phyloP scores from a whole-genome alignment of 1,139 yeast species.

The Yamadazyma jaroonii region DNA sequence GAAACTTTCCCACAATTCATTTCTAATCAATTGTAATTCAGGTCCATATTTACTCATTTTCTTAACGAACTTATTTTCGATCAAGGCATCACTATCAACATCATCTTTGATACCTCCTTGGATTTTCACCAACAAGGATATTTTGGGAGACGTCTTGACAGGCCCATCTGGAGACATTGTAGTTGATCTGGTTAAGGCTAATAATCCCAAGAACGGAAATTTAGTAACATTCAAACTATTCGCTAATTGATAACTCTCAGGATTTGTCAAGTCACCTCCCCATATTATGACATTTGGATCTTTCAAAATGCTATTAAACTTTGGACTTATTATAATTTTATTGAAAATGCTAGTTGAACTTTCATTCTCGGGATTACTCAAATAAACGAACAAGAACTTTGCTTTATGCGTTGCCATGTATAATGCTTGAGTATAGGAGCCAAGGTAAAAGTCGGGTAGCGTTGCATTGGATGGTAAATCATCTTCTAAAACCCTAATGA shows the following conservation, averaged over 20 bases:
- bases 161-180: constrained; percentile 63
- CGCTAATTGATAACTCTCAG: constrained; percentile 85
- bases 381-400: constrained; percentile 67
- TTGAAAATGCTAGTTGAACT: constrained; percentile 53
- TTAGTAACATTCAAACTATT: constrained; percentile 69
- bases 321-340: constrained; percentile 53
- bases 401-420: constrained; percentile 64
- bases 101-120: constrained; percentile 56
- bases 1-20: constrained; percentile 61
- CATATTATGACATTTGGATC: constrained; percentile 62
- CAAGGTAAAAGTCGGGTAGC: constrained; percentile 57
- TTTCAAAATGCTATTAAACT: constrained; percentile 50
- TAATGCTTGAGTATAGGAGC: constrained; percentile 76
- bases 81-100: constrained; percentile 18
- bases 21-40: constrained; percentile 53
- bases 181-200: constrained; percentile 54
- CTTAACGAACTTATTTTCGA: constrained; percentile 38
- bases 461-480: constrained; percentile 16
- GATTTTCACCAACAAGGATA: constrained; percentile 61
- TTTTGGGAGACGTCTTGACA: constrained; percentile 47
- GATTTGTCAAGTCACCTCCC: constrained; percentile 83
- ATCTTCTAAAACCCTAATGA: constrained; percentile 36
- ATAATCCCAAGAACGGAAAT: constrained; percentile 75
- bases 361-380: constrained; percentile 75
- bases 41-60: constrained; percentile 59